Evolutionary conservation across 2,329 filamentous ascomycete genomes (phyloP), one percentile per base, ranked within the genome.

Genomic region (Penicillium sp.): DNA sequence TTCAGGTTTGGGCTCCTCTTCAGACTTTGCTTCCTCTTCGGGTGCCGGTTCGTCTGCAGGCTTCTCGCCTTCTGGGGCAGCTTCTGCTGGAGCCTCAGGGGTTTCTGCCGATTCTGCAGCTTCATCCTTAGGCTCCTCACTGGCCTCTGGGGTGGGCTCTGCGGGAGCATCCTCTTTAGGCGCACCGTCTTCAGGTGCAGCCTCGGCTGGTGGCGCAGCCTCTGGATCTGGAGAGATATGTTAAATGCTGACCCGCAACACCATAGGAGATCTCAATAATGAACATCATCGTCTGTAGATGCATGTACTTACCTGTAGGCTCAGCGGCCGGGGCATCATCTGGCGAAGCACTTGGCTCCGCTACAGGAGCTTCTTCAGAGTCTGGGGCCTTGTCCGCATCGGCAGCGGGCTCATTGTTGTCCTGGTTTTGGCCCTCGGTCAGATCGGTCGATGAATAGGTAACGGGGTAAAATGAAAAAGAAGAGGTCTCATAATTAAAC

Each of bases 401-500:
- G 64, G 61, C 57, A 50, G 53, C 54, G 53, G 59, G 57, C 56
- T 60, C 57, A 62, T 69, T 70, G 64, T 67, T 70, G 60, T 69
- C 68, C 64, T 74, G 70, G 59, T 70, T 66, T 61, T 75, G 66
- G 60, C 67, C 63, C 60, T 64, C 61, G 60, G 70, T 70, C 69
- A 71, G 66, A 60, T 66, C 63, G 57, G 66, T 57, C 64, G 62
- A 62, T 56, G 64, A 52, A 65, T 63, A 55, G 61, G 59, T 53
- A 54, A 75, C 67, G 63, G 71, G 68, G 64, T 74, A 69, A 60
- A 62, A 69, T 62, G 67, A 69, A 58, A 67, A 75, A 62, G 66
- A 57, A 50, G 68, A 58, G 59, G 73, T 73, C 57, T 67, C 59
- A 66, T 57, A 69, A 65, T 78, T 74, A 67, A 71, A 77, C 45